phyloP scores from a whole-genome alignment of 805 yeast genomes.

The Hanseniaspora pseudoguilliermondii region DNA sequence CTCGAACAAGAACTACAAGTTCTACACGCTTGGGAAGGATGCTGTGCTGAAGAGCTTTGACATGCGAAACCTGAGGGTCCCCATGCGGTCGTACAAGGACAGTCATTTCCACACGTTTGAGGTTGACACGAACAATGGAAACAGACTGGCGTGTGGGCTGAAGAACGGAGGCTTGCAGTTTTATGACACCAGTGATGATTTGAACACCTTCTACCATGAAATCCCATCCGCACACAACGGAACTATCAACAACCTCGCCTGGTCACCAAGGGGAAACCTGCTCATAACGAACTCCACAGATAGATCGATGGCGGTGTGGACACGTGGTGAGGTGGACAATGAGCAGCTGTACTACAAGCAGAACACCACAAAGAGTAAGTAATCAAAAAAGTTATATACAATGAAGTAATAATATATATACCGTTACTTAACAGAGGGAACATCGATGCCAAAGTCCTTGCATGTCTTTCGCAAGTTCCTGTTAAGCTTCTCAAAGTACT shows the following conservation, averaged over 20 bases:
- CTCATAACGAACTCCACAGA: conserved; percentile 89
- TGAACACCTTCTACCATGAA: conserved; percentile 29
- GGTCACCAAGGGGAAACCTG: conserved; percentile 89
- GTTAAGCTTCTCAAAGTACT: conserved; percentile 1
- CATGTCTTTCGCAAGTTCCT: background rate
- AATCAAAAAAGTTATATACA: background rate
- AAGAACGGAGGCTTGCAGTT: conserved; percentile 80
- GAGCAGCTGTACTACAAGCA: conserved; percentile 65
- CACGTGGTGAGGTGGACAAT: conserved; percentile 54
- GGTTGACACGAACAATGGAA: conserved; percentile 87
- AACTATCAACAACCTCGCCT: conserved; percentile 78
- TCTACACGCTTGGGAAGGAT: conserved; percentile 77
- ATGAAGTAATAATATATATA: background rate
- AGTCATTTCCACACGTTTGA: conserved; percentile 73
- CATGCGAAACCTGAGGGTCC: conserved; percentile 58
- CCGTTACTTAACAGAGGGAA: background rate
- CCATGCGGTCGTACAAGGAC: conserved; percentile 28
- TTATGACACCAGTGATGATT: conserved; percentile 29
- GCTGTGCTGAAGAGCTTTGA: conserved; percentile 81
- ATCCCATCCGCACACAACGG: conserved; percentile 92
- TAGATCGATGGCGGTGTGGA: conserved; percentile 86
- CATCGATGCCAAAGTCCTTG: background rate
- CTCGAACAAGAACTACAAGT: conserved; percentile 31
- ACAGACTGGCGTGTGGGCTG: conserved; percentile 69
- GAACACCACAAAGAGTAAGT: background rate